Base-by-base conservation (phyloP, 768 basidiomycete genomes). In the Mycena amicta region DNA sequence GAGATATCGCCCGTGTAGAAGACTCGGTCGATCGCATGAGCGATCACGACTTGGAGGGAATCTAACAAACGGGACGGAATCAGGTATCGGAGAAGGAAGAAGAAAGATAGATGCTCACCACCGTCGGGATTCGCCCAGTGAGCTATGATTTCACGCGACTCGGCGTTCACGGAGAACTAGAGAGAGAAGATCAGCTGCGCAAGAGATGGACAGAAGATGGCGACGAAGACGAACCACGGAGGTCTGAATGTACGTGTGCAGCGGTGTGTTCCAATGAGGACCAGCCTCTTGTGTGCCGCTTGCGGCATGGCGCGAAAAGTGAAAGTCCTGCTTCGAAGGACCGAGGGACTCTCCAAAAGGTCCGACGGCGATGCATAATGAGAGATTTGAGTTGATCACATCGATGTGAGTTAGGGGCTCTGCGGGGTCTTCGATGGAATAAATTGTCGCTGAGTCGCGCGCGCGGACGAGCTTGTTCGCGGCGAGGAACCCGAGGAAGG, bases 41-140 rank as follows among this genome's bases (percentile, higher is more conserved):
- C 67, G 39, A 63, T 66, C 20, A 60, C 30, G 11, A 62, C 62
- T 16, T 37, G 54, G 15, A 56, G 57, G 8, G 51, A 61, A 5
- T 57, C 68, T 66, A 49, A 20, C 20, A 18, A 25, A 5, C 16
- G n/a, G 11, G 13, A 16, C 20, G 6, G 18, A 41, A 18, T 2
- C 5, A 23, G 20, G 16, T 28, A 25, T 29, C 2, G 51, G 30
- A 22, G 27, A 49, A 59, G 8, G 16, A 45, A 43, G 27, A 52
- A 22, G 27, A 49, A 59, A 5, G 16, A 45, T 45, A 26, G 49
- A 15, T 23, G 26, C 57, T 46, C 3, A 67, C 68, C 53, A 22
- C 61, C 65, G 43, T 68, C 59, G 1, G 60, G 61, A 40, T 70
- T 67, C 5, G 64, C 60, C 67, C 67, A 70, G 25, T 59, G 59